Base-by-base conservation (phyloP, 2,329 filamentous ascomycete genomes). In the Geosmithia flava region DNA sequence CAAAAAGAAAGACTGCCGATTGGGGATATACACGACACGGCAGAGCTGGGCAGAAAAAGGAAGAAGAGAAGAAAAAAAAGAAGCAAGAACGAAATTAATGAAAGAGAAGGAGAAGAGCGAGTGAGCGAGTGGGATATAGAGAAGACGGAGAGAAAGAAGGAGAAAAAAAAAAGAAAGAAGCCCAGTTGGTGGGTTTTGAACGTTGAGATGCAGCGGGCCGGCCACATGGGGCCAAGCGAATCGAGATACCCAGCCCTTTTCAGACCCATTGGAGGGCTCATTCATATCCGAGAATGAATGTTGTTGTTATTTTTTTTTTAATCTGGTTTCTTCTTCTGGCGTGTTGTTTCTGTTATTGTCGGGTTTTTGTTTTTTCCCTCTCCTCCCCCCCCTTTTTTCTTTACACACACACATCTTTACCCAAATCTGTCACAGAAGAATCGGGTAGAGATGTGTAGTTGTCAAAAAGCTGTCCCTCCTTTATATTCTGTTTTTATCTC, bases 201-300 rank as follows among this genome's bases (percentile, higher is more conserved):
- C 23, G 23, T 42, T 37, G 39, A 47, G 46, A 43, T 20, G 46
- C 30, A 43, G 33, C 33, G 11, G 33, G 33, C 33, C 33, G 33
- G 33, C 33, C 33, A 37, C 13, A 37, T 37, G 33, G 33, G 33
- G 33, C 33, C 33, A 45, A 5, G 45, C 30, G 47, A 56, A 59
- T 56, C 54, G 62, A 66, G 63, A 67, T 67, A 67, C 64, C 64
- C 63, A 65, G 62, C 61, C 64, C 59, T 27, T 55, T n/a, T 11
- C 10, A 37, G 33, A 13, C 33, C 33, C 37, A 58, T 58, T n/a
- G 53, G 54, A 58, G 60, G 60, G 59, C 60, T 62, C 61, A 60
- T 61, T 60, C 55, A 58, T 60, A 59, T 58, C 56, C 8, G 59
- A 57, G 55, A 56, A 58, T 57, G 52, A 60, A 53, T 59, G 51